Evolutionary conservation across 768 basidiomycete species (phyloP).

Genomic region (Leccinum truebloodii): DNA sequence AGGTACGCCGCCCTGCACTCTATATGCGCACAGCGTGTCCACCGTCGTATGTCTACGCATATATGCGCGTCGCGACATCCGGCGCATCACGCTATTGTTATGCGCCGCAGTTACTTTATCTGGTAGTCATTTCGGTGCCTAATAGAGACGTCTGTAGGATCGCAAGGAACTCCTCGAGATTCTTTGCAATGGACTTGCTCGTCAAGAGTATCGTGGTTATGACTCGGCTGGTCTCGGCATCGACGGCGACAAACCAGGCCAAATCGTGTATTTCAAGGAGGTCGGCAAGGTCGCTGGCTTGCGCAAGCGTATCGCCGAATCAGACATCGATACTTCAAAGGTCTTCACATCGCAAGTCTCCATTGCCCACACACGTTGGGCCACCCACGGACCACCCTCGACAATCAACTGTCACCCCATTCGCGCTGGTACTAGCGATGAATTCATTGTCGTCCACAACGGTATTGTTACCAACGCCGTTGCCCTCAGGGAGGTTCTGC

Average conservation of each 20-base stretch:
- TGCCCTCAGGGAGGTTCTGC: slow-evolving; percentile 88
- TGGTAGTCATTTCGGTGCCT: slow-evolving; percentile 18
- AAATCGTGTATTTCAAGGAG: slow-evolving; percentile 89
- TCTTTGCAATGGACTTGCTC: slow-evolving; percentile 85
- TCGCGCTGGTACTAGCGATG: slow-evolving; percentile 72
- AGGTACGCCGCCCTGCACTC: slow-evolving; percentile 51
- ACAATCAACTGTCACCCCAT: slow-evolving; percentile 94
- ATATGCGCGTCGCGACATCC: slow-evolving; percentile 7
- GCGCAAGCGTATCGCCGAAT: slow-evolving; percentile 81
- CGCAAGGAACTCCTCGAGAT: slow-evolving; percentile 91
- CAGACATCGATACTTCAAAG: slow-evolving; percentile 72
- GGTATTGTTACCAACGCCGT: slow-evolving; percentile 96
- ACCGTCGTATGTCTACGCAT: slow-evolving; percentile 6
- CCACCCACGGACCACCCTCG: slow-evolving; percentile 92
- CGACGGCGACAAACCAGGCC: slow-evolving; percentile 84
- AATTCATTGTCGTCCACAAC: slow-evolving; percentile 96
- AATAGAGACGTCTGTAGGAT: slow-evolving; percentile 47
- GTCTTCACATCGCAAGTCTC: slow-evolving; percentile 84
- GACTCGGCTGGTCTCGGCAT: slow-evolving; percentile 91
- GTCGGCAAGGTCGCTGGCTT: slow-evolving; percentile 96
- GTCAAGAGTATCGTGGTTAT: slow-evolving; percentile 98
- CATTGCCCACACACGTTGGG: slow-evolving; percentile 99
- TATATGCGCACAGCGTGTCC: neutral
- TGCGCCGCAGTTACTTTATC: slow-evolving; percentile 18
- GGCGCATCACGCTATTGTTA: neutral